A percentile compares a stretch with the other conserved stretches of the same genome.
phyloP scores from a whole-genome alignment of 371 early-diverging fungal genomes.

The Funneliformis caledonium region DNA sequence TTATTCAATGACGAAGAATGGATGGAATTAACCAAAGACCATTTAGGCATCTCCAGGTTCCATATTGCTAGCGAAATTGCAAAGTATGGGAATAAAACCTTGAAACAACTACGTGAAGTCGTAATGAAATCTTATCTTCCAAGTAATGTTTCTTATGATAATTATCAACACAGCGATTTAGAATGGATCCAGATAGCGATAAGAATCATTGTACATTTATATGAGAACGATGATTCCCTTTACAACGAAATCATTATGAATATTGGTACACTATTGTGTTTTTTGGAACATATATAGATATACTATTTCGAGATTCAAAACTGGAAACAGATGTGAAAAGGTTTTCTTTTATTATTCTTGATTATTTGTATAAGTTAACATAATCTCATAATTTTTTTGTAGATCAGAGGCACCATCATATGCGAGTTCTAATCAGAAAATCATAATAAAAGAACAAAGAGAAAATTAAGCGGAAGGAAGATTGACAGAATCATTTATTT shows the following conservation, averaged over 20 bases:
- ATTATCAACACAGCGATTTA: constrained; percentile 3
- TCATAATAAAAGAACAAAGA: constrained; percentile 18
- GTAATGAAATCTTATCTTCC: constrained; percentile 22
- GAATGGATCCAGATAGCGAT: constrained; percentile 13
- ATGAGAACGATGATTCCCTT: constrained; percentile 15
- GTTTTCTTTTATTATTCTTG: constrained; percentile 24
- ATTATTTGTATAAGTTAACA: background rate
- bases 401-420: constrained; percentile 13
- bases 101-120: constrained; percentile 8
- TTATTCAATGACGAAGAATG: constrained; percentile 31
- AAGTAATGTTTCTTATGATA: constrained; percentile 20
- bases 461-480: constrained; percentile 29
- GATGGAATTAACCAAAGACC: constrained; percentile 32
- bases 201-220: constrained; percentile 11
- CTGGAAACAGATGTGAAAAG: constrained; percentile 36
- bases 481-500: constrained; percentile 31
- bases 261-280: constrained; percentile 14
- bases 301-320: constrained; percentile 15
- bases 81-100: background rate
- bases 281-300: constrained; percentile 19
- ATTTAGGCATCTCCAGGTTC: constrained; percentile 9
- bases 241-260: constrained; percentile 25
- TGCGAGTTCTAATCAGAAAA: constrained; percentile 29
- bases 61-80: constrained; percentile 4
- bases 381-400: constrained; percentile 29